These are phyloP conservation scores for Cercospora sesami DNA, from an alignment of 2,329 filamentous ascomycete genomes.

Conservation along the genomic window DNA sequence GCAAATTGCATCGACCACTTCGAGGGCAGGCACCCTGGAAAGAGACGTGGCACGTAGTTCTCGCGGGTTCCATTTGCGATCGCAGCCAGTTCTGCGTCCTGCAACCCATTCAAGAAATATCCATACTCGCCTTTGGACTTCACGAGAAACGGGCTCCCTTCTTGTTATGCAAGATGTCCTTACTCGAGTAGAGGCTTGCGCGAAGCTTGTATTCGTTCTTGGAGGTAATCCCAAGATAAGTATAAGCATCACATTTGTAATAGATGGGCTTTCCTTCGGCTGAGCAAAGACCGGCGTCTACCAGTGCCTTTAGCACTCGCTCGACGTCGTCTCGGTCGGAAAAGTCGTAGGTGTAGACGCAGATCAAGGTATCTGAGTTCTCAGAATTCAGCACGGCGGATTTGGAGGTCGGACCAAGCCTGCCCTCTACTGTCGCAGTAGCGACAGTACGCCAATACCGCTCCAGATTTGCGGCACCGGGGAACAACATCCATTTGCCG, in stretches of 20 bases:
- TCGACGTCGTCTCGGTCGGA: conserved; percentile 66
- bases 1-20: no score
- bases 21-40: no score
- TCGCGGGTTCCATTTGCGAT: neutral
- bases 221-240: conserved; percentile 45
- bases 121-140: conserved; percentile 16
- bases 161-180: conserved; percentile 33
- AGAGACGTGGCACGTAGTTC: neutral
- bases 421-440: conserved; percentile 64
- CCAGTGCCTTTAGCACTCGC: conserved; percentile 63
- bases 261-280: conserved; percentile 58
- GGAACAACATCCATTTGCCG: conserved; percentile 83
- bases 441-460: conserved; percentile 67
- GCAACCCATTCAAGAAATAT: neutral
- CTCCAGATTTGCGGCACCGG: conserved; percentile 55
- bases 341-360: conserved; percentile 77
- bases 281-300: conserved; percentile 59
- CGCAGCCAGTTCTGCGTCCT: neutral
- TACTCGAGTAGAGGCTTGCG: conserved; percentile 48
- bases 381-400: conserved; percentile 58
- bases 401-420: conserved; percentile 72
- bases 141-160: conserved; percentile 22
- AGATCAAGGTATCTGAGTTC: conserved; percentile 57
- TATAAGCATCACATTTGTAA: conserved; percentile 71
- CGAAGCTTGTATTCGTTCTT: conserved; percentile 45